Evolutionary conservation across 2,329 filamentous ascomycete species (phyloP), one percentile per base, ranked within the genome.

Genomic region (Thelonectria blattea): DNA sequence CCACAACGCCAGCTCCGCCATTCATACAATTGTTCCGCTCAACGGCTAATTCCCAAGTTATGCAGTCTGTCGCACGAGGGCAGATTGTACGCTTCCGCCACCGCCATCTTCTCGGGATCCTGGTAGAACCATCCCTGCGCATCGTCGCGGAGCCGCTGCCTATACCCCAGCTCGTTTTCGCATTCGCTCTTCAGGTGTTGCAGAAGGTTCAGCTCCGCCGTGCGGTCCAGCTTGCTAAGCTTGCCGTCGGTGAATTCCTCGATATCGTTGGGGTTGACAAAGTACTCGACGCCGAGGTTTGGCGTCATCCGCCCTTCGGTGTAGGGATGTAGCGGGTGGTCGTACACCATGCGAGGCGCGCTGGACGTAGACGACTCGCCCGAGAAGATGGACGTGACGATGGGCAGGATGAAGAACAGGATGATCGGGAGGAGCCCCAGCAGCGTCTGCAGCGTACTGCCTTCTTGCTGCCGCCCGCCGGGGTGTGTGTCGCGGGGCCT

Each of bases 121-220:
- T 88, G 86, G 75, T 87, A 93, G 72, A 97, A 92, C 90, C 93
- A 97, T 3, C 93, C 93, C 68, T 91, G 87, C 0, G 93, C 93
- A 49, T 91, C 89, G 65, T 96, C 88, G 63, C 88, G 81, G 76
- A 93, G 80, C 65, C 87, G 82, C 72, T 88, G 84, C 75, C 89
- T 85, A 52, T 84, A 80, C 49, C 84, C 78, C 63, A 86, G 79
- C 79, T 99, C 93, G 56, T 81, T 81, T 64, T 94, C 89, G 78
- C 95, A 99, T 71, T 89, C 83, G 58, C 83, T 80, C 50, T 85
- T 85, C 53, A 97, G 76, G 37, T 83, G 82, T 52, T 86, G 83
- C 42, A 97, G 80, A 65, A 91, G 91, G 41, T 86, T 85, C 3
- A 85, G 78, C 74, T 98, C 94, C 48, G 93, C 95, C 57, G 82